Base-by-base conservation (phyloP, 2,329 filamentous ascomycete species). In the Parafenestella ontariensis region DNA sequence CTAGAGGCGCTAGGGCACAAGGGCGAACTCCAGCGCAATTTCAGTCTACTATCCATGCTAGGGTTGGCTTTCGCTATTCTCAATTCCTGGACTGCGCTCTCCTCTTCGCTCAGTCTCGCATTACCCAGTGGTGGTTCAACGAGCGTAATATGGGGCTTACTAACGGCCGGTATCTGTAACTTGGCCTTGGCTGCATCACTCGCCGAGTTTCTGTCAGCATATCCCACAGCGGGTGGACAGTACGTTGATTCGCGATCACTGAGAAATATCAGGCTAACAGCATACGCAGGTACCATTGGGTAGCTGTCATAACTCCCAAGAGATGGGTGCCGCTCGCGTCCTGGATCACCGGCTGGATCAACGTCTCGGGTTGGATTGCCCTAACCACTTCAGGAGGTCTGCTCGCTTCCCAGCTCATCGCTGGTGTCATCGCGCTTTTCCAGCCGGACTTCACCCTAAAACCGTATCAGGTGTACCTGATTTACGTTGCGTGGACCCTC, bases 261-360 rank as follows among this genome's bases (percentile, higher is more conserved):
- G 20, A 23, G 15, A 11, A 10, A 36, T 11, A 15, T 59, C n/a
- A 83, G 13, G 83, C 50, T 62, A n/a, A 88, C 72, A 47, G 4
- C 31, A 21, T 10, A 20, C 8, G 13, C 39, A 71, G 69, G 41
- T 91, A 91, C 61, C 87, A 91, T 69, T 91, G 88, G 89, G 89
- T 87, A 2, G 87, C 88, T 49, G 79, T 85, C 46, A 77, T 91
- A 58, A 81, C 83, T 28, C 87, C 86, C 79, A 80, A 82, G 54
- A 76, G 75, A 50, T 88, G 82, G 80, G 83, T 85, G 17, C 84
- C 86, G 0, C 77, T 85, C 26, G 81, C 90, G 10, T 88, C 86
- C 42, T 91, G 88, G 79, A 83, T 87, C 42, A 90, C 88, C 0
- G 89, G 89, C 24, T 91, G 88, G 88, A 89, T 87, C 71, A 89